Conservation (phyloP, 2,329 filamentous ascomycete species). For the Nothophaeocryptopus gaeumannii region DNA sequence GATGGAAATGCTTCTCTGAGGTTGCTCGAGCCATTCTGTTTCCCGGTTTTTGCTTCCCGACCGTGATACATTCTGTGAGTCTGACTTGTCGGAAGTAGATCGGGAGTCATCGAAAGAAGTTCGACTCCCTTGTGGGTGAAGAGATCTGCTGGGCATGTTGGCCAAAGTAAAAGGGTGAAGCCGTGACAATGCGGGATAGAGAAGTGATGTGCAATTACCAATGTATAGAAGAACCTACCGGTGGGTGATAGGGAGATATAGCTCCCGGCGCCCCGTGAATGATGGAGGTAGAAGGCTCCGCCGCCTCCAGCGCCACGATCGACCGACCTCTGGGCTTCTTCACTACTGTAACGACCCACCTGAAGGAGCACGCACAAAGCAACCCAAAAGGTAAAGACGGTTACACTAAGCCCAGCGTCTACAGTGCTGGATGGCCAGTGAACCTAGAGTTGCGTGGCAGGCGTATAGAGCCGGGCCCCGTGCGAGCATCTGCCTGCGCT, state of each 20-base stretch:
- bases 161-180: neutral
- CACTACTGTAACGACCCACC: constrained; percentile 12
- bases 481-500: constrained; percentile 19
- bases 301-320: constrained; percentile 16
- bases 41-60: constrained; percentile 17
- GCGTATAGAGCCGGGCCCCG: constrained; percentile 8
- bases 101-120: constrained; percentile 17
- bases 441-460: constrained; percentile 4
- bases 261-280: neutral
- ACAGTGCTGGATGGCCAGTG: constrained; percentile 6
- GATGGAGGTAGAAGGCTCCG: constrained; percentile 5
- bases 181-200: constrained; percentile 1
- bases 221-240: constrained; percentile 11
- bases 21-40: constrained; percentile 7
- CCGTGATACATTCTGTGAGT: constrained; percentile 13
- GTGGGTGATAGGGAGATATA: constrained; percentile 13
- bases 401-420: constrained; percentile 11
- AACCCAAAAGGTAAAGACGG: constrained; percentile 11
- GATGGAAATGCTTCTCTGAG: constrained; percentile 17
- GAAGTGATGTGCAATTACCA: constrained; percentile 1
- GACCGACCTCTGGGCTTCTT: constrained; percentile 11
- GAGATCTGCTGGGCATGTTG: constrained; percentile 15
- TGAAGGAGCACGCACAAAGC: neutral
- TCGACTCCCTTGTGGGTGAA: constrained; percentile 7
- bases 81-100: constrained; percentile 21